Base-by-base conservation (phyloP, 768 basidiomycete species). In the Crassisporium funariophilum region DNA sequence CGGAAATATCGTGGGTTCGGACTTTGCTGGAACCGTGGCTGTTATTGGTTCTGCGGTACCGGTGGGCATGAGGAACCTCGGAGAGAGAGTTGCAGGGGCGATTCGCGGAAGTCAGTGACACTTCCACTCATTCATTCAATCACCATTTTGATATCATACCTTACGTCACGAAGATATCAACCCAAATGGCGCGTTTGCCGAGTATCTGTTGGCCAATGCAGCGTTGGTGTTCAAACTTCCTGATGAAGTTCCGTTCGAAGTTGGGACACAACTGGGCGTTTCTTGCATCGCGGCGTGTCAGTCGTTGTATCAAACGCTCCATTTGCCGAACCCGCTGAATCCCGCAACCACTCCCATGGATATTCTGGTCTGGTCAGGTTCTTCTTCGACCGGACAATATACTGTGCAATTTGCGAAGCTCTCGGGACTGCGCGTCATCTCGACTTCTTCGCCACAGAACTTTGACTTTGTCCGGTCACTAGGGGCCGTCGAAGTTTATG, bases 401-500 rank as follows among this genome's bases (percentile, higher is more conserved):
- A 46, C 53, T 5, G 48, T 50, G 15, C 53, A 54, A 22, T 46
- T 54, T 16, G 53, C 53, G 9, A 68, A 69, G 25, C 57, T 71
- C 3, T 55, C 71, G 0, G 78, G 77, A 12, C 65, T 75, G 47
- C 66, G 66, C 19, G 71, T 78, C 36, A 64, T 75, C 15, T 67
- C 77, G 5, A 75, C 74, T 17, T 68, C 74, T 4, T 77, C 75
- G n/a, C 53, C 53, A 24, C 22, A 19, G 24, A 50, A 51, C 21
- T 54, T 47, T 21, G 49, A 54, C 8, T 27, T 50, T 16, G 49
- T 54, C 29, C 49, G 48, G 21, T 35, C 41, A n/a, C 21, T 47
- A 40, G 53, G 79, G 4, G 79, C 78, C 1, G 64, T 70, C 24
- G 67, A 63, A 4, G 68, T 72, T 4, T 69, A 74, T 46, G 72